These are phyloP conservation scores for Pochonia chlamydosporia DNA, from an alignment of 2,329 filamentous ascomycete species.

Conservation along the genomic window DNA sequence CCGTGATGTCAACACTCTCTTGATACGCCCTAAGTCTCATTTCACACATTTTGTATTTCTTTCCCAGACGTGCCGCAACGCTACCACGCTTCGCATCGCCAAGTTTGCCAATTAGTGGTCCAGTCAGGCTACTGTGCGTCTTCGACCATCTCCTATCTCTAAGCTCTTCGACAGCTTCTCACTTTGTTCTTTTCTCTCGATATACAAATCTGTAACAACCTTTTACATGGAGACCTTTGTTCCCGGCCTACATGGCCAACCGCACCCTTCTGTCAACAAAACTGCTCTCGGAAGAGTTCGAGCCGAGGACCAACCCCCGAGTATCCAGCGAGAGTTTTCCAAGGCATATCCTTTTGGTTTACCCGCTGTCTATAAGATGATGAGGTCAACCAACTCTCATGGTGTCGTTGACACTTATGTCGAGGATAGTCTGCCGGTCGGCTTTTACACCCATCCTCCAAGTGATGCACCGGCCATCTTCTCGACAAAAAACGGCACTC, in stretches of 20 bases:
- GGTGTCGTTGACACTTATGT: conserved; percentile 24
- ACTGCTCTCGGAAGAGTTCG: conserved; percentile 14
- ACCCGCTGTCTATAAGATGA: conserved; percentile 28
- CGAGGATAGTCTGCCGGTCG: conserved; percentile 28
- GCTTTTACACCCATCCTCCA: conserved; percentile 31
- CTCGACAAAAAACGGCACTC: conserved; percentile 29
- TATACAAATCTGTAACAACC: too few relatives aligned
- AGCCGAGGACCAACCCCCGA: conserved; percentile 16
- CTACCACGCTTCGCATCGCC: too few relatives aligned
- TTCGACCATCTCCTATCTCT: too few relatives aligned
- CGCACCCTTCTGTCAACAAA: conserved; percentile 2
- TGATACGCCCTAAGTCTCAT: too few relatives aligned
- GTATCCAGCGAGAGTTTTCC: conserved; percentile 17
- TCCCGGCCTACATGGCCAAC: background rate
- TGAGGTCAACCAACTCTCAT: conserved; percentile 15
- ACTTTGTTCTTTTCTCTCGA: too few relatives aligned
- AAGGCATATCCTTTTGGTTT: conserved; percentile 30
- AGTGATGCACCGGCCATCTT: conserved; percentile 28
- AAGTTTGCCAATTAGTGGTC: too few relatives aligned
- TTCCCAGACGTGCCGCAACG: too few relatives aligned
- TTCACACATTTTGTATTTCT: too few relatives aligned
- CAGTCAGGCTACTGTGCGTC: too few relatives aligned
- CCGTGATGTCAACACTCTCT: too few relatives aligned
- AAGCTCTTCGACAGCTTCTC: too few relatives aligned
- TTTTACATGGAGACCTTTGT: background rate